Evolutionary conservation across 345 rosid genomes (phyloP), one percentile per base, ranked within the genome.

Genomic region (Hibiscus syriacus): DNA sequence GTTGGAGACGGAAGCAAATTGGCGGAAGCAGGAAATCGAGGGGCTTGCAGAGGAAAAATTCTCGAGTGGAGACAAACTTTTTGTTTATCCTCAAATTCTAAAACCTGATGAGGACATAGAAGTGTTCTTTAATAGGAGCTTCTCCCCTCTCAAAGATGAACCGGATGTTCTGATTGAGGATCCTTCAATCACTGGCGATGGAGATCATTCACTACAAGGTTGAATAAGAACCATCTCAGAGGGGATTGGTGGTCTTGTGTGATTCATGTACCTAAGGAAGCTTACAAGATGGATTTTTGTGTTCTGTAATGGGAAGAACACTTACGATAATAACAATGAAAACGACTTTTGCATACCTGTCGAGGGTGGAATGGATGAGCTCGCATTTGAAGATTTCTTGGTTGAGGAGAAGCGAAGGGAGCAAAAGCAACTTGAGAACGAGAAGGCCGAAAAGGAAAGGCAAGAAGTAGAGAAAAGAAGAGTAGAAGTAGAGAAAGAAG

Each of bases 121-220:
- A 76, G 82, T 90, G 75, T 92, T 88, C 74, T 80, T 90, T 55
- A 81, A 88, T 74, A 84, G 74, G 82, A 79, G 76, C 70, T 69
- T 85, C 3, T 92, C 97, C 3, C 69, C 81, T 64, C 81, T 92
- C 70, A 73, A 64, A 5, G 73, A 77, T 27, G 96, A 88, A 61
- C 76, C 84, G 0, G 92, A 90, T 72, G 57, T 88, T 78, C 75
- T 90, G 54, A 78, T 90, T 57, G 88, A 87, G 98, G 97, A 34
- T 93, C 96, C 25, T 92, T 92, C 63, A 92, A 92, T 73, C 89
- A 88, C 17, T 90, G 98, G 98, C 85, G 88, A 76, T 92, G 90
- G 90, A 86, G 83, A 67, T 85, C 89, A 54, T 92, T 92, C 68
- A 83, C 88, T 0, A 58, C 73, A 43, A 87, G 89, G 83, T 78